phyloP scores from a whole-genome alignment of 1,284 basidiomycete species.

The Puccinia novopanici region DNA sequence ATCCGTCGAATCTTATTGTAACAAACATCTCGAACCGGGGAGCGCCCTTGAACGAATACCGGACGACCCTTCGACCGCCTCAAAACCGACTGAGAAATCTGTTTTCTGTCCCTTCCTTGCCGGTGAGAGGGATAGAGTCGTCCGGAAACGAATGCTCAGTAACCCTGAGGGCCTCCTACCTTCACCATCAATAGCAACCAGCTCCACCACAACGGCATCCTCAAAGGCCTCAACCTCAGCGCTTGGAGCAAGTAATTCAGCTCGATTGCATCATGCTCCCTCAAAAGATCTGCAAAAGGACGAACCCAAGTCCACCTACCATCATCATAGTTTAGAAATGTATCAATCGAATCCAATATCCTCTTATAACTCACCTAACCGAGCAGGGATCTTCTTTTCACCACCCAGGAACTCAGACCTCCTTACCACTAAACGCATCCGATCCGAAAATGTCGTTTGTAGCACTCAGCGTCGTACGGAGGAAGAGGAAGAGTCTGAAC shows the following conservation, averaged over 20 bases:
- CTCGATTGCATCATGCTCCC: neutral
- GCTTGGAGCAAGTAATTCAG: neutral
- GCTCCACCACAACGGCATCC: neutral
- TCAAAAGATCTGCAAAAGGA: neutral
- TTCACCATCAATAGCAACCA: neutral
- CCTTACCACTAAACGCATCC: neutral
- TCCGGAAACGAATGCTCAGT: conserved; percentile 24
- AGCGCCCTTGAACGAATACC: neutral
- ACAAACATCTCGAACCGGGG: neutral
- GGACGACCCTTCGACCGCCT: neutral
- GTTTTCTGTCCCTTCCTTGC: conserved; percentile 21
- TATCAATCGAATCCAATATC: neutral
- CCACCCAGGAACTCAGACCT: neutral
- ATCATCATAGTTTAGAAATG: neutral
- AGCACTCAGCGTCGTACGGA: neutral
- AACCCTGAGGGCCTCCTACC: conserved; percentile 12
- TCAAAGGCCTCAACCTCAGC: neutral
- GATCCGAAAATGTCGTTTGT: neutral
- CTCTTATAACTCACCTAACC: neutral
- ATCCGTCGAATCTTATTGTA: conserved; percentile 2
- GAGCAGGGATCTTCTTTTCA: conserved; percentile 18
- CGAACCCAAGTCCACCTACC: neutral
- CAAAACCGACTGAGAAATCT: neutral
- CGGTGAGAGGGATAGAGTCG: conserved; percentile 19
- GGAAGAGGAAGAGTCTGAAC: neutral